Conservation (phyloP, 2,329 filamentous ascomycete genomes). For the Cytospora chrysosperma region DNA sequence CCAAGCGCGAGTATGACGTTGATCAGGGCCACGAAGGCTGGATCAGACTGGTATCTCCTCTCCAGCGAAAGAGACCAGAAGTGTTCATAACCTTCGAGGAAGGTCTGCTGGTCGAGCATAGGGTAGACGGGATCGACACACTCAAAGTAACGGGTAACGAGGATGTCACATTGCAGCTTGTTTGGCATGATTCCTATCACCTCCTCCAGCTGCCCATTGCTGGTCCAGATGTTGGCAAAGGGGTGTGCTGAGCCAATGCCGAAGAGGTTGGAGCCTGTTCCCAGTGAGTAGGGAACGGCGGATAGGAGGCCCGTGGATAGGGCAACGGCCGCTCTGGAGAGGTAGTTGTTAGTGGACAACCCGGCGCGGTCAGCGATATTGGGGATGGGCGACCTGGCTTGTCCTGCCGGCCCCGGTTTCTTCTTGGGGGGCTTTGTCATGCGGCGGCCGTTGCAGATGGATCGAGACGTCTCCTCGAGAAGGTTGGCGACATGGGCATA, state of each 20-base stretch:
- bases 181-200: conserved; percentile 74
- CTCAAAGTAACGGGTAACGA: conserved; percentile 64
- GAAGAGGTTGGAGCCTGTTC: conserved; percentile 74
- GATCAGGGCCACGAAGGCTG: conserved; percentile 68
- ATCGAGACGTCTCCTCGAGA: conserved; percentile 65
- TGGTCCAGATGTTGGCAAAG: conserved; percentile 84
- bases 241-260: conserved; percentile 78
- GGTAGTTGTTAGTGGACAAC: conserved; percentile 41
- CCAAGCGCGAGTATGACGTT: conserved; percentile 77
- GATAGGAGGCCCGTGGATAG: conserved; percentile 64
- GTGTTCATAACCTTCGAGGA: conserved; percentile 75
- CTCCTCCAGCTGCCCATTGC: conserved; percentile 70
- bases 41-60: conserved; percentile 63
- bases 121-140: conserved; percentile 79
- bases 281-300: conserved; percentile 69
- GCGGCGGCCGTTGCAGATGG: conserved; percentile 50
- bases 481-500: conserved; percentile 77
- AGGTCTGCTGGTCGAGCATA: conserved; percentile 73
- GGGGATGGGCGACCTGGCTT: conserved; percentile 44
- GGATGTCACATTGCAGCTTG: conserved; percentile 72
- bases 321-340: conserved; percentile 52
- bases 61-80: conserved; percentile 65
- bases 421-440: conserved; percentile 60
- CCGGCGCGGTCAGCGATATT: conserved; percentile 57
- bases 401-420: conserved; percentile 37